Conservation (phyloP, 257 asterid genomes). For the Anisodus tanguticus region DNA sequence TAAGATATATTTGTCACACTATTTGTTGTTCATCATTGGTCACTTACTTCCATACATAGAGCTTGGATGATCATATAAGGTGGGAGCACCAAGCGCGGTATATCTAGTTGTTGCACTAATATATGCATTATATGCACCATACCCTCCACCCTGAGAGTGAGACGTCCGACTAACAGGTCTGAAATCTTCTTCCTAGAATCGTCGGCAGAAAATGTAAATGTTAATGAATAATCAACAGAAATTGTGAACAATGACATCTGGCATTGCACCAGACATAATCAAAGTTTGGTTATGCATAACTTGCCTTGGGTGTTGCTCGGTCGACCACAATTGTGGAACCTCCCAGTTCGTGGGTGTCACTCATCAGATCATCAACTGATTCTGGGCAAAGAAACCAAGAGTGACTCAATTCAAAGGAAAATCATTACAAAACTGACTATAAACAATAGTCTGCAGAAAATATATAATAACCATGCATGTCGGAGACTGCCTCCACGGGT, state of each 20-base stretch:
- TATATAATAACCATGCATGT: not conserved
- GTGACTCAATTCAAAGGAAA: not conserved
- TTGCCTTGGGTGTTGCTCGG: slow-evolving; percentile 97
- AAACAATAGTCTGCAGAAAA: not conserved
- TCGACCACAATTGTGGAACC: slow-evolving; percentile 94
- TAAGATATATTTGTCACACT: not conserved
- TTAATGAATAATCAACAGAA: not conserved
- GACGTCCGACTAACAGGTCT: slow-evolving; percentile 75
- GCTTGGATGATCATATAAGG: slow-evolving; percentile 79
- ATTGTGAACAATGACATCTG: not conserved
- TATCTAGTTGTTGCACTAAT: slow-evolving; percentile 94
- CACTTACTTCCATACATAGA: slow-evolving; percentile 88
- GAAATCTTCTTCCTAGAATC: slow-evolving; percentile 76
- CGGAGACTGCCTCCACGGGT: not conserved
- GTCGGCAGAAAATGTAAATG: not conserved
- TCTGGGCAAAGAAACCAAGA: slow-evolving; percentile 52
- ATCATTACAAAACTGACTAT: slow-evolving; percentile 18
- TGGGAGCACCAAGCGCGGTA: slow-evolving; percentile 95
- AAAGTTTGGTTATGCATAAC: not conserved
- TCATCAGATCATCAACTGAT: slow-evolving; percentile 96
- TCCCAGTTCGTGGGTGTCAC: slow-evolving; percentile 86
- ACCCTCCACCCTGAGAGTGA: slow-evolving; percentile 61
- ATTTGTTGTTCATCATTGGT: not conserved
- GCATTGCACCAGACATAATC: not conserved
- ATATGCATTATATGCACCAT: slow-evolving; percentile 97